A percentile compares a stretch with the other conserved stretches of the same genome.
phyloP scores from a whole-genome alignment of 1,284 basidiomycete genomes.

The Sanghuangporus sanghuang region DNA sequence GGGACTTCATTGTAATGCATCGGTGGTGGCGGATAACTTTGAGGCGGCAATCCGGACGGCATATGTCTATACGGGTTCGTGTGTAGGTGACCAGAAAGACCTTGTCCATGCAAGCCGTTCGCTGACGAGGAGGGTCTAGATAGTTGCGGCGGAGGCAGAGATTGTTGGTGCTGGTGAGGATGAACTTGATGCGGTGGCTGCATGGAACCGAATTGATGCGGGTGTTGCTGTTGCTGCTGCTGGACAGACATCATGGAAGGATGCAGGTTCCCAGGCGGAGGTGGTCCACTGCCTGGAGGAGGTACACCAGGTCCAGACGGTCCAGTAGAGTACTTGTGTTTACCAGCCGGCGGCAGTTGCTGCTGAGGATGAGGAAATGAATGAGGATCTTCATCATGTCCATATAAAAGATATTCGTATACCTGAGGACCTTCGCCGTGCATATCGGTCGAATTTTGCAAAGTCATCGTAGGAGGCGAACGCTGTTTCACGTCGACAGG shows the following conservation, averaged over 20 bases:
- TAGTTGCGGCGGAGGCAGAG: conserved; percentile 1
- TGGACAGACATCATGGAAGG: conserved; percentile 7
- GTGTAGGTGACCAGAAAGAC: background rate
- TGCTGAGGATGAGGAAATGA: background rate
- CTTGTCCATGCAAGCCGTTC: conserved; percentile 1
- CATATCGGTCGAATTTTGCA: conserved; percentile 5
- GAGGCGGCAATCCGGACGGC: background rate
- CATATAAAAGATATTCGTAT: background rate
- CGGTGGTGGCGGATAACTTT: background rate
- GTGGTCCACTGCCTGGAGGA: conserved; percentile 3
- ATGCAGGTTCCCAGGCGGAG: background rate
- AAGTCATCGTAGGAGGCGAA: conserved; percentile 1
- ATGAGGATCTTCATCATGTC: background rate
- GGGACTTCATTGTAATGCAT: conserved; percentile 11
- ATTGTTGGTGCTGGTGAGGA: conserved; percentile 6
- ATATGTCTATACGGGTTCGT: conserved; percentile 4
- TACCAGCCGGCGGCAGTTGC: background rate
- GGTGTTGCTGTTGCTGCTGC: conserved; percentile 8
- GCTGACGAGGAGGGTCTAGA: conserved; percentile 1
- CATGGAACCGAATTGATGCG: conserved; percentile 7
- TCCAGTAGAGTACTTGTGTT: conserved; percentile 10
- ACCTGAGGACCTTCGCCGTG: background rate
- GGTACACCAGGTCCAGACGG: conserved; percentile 12
- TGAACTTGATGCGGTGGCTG: background rate
- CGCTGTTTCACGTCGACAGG: background rate